These are phyloP conservation scores for Prunus armeniaca DNA, from an alignment of 306 rosid species.

Conservation along the genomic window DNA sequence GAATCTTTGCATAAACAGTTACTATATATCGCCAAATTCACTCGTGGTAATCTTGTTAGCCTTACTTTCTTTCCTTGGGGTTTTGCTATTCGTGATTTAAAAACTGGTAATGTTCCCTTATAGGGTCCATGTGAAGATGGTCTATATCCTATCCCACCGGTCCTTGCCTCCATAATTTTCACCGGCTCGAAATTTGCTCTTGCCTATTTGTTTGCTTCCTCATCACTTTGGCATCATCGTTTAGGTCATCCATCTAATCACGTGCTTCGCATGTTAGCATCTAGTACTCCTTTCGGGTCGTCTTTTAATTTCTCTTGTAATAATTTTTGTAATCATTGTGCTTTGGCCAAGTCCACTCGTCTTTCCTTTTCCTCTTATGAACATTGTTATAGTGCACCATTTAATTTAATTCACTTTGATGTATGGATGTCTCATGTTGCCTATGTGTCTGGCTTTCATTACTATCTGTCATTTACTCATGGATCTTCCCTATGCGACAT, in stretches of 20 bases:
- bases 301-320: background rate
- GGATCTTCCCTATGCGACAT: too few relatives aligned
- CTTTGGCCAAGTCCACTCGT: too few relatives aligned
- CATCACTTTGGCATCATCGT: background rate
- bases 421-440: too few relatives aligned
- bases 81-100: background rate
- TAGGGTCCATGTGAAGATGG: background rate
- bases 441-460: too few relatives aligned
- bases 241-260: background rate
- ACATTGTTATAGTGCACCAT: background rate
- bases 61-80: background rate
- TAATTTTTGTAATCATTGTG: background rate
- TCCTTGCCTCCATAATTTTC: background rate
- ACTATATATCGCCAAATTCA: too few relatives aligned
- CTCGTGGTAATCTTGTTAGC: background rate
- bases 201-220: background rate
- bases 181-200: background rate
- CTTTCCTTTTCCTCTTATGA: background rate
- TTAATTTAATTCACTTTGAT: too few relatives aligned
- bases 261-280: background rate
- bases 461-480: too few relatives aligned
- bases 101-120: background rate
- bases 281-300: background rate
- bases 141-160: background rate
- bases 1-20: too few relatives aligned